Evolutionary conservation across 306 rosid species (phyloP).

Genomic region (Oxytropis ochrocephala): DNA sequence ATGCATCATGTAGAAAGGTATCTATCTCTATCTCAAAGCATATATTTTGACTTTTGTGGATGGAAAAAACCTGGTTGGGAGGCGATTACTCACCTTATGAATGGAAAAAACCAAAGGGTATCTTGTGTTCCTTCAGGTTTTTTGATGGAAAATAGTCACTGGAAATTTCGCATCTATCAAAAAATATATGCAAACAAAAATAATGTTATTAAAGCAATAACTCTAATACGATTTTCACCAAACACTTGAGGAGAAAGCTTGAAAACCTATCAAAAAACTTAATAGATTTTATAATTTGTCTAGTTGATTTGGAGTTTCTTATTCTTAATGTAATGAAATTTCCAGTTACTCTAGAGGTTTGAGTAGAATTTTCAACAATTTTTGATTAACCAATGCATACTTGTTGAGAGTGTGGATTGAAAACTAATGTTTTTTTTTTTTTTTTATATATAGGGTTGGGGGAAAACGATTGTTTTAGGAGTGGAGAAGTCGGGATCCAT

Average conservation of each 20-base stretch:
- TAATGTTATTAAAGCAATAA: not conserved
- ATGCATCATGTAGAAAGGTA: constrained; percentile 73
- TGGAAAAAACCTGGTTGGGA: no score
- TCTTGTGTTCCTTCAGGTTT: no score
- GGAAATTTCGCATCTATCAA: not conserved
- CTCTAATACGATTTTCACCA: not conserved
- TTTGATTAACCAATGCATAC: not conserved
- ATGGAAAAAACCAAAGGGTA: no score
- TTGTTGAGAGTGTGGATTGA: not conserved
- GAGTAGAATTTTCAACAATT: not conserved
- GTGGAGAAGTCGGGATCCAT: constrained; percentile 59
- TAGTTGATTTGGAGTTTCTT: not conserved
- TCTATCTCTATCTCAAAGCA: not conserved
- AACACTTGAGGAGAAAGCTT: not conserved
- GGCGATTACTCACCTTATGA: no score
- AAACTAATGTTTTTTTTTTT: not conserved
- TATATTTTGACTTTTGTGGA: no score
- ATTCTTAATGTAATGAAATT: not conserved
- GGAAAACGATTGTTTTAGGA: constrained; percentile 72
- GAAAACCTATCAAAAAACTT: not conserved
- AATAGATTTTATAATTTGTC: not conserved
- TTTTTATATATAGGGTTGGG: constrained; percentile 64
- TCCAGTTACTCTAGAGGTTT: not conserved
- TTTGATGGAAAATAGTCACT: no score
- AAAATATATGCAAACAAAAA: not conserved